These are phyloP conservation scores for Apophysomyces sp. DNA, from an alignment of 371 early-diverging fungal genomes.

Conservation along the genomic window DNA sequence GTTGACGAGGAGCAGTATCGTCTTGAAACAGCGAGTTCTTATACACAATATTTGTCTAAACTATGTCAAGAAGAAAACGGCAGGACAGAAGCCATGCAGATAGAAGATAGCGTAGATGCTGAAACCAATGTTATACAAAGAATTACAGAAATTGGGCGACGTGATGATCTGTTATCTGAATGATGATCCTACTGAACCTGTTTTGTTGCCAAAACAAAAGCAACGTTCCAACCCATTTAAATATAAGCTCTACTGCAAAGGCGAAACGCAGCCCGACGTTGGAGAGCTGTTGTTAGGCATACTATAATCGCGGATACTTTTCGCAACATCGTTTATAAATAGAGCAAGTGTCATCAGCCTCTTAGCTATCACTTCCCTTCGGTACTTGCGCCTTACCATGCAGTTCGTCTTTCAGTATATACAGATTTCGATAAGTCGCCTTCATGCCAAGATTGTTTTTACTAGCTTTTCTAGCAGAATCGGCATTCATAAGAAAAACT, in stretches of 20 bases:
- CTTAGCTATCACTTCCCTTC: not conserved
- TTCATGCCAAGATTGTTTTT: not conserved
- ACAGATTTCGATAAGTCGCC: not conserved
- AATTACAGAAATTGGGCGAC: not conserved
- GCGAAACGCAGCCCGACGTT: too few species aligned
- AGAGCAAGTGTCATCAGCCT: not conserved
- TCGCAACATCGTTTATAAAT: not conserved
- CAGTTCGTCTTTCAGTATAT: slow-evolving; percentile 2
- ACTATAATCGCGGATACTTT: not conserved
- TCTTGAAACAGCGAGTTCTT: slow-evolving; percentile 1
- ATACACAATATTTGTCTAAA: not conserved
- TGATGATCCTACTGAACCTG: not conserved
- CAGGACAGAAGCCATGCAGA: not conserved
- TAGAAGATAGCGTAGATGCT: not conserved
- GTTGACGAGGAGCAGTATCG: slow-evolving; percentile 2
- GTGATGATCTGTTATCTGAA: too few species aligned
- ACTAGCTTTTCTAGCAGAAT: not conserved
- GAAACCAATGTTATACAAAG: too few species aligned
- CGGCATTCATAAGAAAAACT: not conserved
- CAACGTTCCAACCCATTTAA: not conserved
- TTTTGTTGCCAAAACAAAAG: not conserved
- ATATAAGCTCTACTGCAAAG: too few species aligned
- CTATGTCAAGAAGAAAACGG: not conserved
- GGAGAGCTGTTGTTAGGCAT: too few species aligned
- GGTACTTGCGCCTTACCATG: not conserved